Conservation (phyloP, 805 yeast species). For the Cyberlindnera sargentensis region DNA sequence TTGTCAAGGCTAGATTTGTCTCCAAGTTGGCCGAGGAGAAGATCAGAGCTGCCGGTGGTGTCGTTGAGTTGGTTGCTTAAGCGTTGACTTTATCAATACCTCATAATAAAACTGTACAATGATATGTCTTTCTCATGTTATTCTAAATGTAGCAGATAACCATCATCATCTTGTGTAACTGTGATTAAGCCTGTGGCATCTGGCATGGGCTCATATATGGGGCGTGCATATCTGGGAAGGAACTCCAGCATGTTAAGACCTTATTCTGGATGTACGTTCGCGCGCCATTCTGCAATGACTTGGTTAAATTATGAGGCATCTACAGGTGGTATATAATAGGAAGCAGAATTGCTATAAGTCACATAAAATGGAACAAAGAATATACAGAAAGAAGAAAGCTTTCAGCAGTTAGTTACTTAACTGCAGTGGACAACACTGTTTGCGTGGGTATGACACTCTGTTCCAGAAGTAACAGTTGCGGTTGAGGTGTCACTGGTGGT, state of each 20-base stretch:
- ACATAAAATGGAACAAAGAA: too few relatives aligned
- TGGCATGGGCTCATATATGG: too few relatives aligned
- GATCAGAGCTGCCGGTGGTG: slow-evolving; percentile 99
- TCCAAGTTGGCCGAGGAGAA: slow-evolving; percentile 99
- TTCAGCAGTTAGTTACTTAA: background rate
- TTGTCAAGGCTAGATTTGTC: slow-evolving; percentile 99
- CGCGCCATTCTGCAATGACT: too few relatives aligned
- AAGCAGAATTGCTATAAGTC: too few relatives aligned
- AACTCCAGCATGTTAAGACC: too few relatives aligned
- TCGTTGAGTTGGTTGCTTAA: slow-evolving; percentile 98
- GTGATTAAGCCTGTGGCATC: background rate
- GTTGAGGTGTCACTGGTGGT: background rate
- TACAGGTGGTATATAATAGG: too few relatives aligned
- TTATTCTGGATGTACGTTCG: too few relatives aligned
- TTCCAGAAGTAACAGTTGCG: slow-evolving; percentile 6
- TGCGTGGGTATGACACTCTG: slow-evolving; percentile 19
- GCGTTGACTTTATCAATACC: slow-evolving; percentile 2
- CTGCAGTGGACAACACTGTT: slow-evolving; percentile 16
- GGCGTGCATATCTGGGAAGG: too few relatives aligned
- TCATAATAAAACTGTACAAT: slow-evolving; percentile 2
- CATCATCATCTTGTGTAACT: background rate
- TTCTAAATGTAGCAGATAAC: background rate
- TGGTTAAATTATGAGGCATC: too few relatives aligned
- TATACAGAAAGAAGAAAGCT: too few relatives aligned
- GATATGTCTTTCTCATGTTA: slow-evolving; percentile 4